Base-by-base conservation (phyloP, 768 basidiomycete genomes). In the Leucogyrophana mollusca region DNA sequence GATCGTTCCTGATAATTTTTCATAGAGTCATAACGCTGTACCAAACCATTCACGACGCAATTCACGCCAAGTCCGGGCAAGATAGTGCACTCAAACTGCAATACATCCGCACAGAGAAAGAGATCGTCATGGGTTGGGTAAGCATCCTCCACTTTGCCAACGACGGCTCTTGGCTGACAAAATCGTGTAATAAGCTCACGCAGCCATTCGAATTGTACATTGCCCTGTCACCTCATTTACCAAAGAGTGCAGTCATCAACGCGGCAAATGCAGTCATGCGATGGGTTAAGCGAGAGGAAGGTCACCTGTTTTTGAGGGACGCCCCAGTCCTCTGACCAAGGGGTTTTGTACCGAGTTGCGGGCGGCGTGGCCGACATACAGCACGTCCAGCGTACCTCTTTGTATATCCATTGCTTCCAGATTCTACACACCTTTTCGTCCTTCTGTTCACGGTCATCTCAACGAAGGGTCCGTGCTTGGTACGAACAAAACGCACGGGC, bases 121-220 rank as follows among this genome's bases (percentile, higher is more conserved):
- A 97, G 70, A 84, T 85, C 45, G 83, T 95, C 21, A 80, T 98
- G 73, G 95, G 92, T 36, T 97, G 96, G 95, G 94, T 97, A 61
- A 46, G 87, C 63, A 14, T 41, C 40, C 32, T 6, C 6, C 13
- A 6, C 17, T 34, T 47, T 40, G 4, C 39, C 36, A 14, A 13
- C 10, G 2, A 18, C 4, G 9, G 9, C 17, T 11, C 27, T 14
- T 25, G 27, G 14, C 22, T 35, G 9, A 9, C 35, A 30, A 40
- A 13, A 32, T 30, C 17, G 41, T 38, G 10, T 23, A 9, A 23
- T 4, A 58, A 98, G 94, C 87, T 94, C 48, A 96, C 94, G 0
- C 88, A 93, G 57, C 85, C 86, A 0, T 97, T 96, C 59, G 96
- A 98, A 64, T 68, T 98, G 13, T 98, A 96, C 60, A 67, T 95